phyloP scores from a whole-genome alignment of 2,329 filamentous ascomycete genomes.

The Trematosphaeria pertusa region DNA sequence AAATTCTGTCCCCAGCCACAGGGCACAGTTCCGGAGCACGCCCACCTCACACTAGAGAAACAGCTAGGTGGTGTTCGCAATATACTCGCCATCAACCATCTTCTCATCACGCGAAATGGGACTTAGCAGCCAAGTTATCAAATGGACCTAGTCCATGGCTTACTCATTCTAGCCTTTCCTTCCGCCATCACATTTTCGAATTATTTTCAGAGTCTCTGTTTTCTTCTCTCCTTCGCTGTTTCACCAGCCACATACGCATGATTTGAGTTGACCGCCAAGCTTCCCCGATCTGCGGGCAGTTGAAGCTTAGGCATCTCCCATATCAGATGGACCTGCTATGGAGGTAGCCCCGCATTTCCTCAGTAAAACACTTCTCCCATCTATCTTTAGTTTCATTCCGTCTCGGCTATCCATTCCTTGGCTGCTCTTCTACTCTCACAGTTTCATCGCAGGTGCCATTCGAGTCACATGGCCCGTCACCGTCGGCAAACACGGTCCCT shows the following conservation, averaged over 20 bases:
- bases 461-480: slow-evolving; percentile 5
- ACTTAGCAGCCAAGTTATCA: too few species aligned
- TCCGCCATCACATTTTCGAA: too few species aligned
- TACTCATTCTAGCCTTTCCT: too few species aligned
- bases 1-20: slow-evolving; percentile 7
- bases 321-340: too few species aligned
- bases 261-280: slow-evolving; percentile 35
- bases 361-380: slow-evolving; percentile 1
- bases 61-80: too few species aligned
- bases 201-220: too few species aligned
- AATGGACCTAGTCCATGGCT: too few species aligned
- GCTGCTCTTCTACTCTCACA: neutral
- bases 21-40: neutral
- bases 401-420: neutral
- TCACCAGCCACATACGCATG: slow-evolving; percentile 24
- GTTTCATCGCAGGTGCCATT: slow-evolving; percentile 12
- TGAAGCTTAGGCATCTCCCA: slow-evolving; percentile 28
- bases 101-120: too few species aligned
- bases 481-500: slow-evolving; percentile 11
- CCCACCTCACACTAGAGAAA: too few species aligned
- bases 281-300: slow-evolving; percentile 21
- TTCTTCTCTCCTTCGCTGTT: too few species aligned
- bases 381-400: slow-evolving; percentile 6
- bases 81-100: too few species aligned
- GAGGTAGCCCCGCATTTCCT: slow-evolving; percentile 1